These are phyloP conservation scores for Schizophyllum commune DNA, from an alignment of 1,284 basidiomycete genomes.

Conservation along the genomic window DNA sequence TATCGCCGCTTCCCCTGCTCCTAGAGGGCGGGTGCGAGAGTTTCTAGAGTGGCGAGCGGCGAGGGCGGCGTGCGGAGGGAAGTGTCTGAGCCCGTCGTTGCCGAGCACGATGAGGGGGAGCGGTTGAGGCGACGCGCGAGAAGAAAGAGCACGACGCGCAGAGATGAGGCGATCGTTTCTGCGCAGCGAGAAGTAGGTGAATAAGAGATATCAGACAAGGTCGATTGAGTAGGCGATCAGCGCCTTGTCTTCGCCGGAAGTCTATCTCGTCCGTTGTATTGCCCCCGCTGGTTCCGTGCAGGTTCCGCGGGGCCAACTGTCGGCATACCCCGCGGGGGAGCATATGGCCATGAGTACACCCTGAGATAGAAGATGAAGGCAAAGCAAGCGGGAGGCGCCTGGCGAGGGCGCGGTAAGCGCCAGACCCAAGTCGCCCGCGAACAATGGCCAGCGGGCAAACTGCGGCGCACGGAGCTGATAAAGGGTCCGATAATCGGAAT, in stretches of 20 bases:
- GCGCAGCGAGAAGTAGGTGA: too few relatives aligned
- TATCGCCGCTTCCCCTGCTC: background rate
- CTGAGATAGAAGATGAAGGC: background rate
- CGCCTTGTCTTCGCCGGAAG: too few relatives aligned
- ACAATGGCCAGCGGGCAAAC: background rate
- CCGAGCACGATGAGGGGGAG: background rate
- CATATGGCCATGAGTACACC: background rate
- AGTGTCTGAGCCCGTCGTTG: background rate
- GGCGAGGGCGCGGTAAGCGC: background rate
- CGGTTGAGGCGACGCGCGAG: too few relatives aligned
- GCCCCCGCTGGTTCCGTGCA: background rate
- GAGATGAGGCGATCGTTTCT: too few relatives aligned
- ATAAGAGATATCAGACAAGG: too few relatives aligned
- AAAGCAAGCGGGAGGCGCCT: background rate
- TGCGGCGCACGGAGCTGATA: background rate
- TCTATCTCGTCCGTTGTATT: background rate
- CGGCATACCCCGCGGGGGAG: background rate
- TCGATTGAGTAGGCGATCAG: too few relatives aligned
- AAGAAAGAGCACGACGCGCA: too few relatives aligned
- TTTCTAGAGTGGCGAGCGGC: background rate
- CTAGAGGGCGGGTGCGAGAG: background rate
- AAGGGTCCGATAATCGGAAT: background rate
- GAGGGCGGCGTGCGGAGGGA: background rate
- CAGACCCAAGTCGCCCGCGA: background rate
- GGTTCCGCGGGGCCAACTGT: background rate